These are phyloP conservation scores for Fusarium austroafricanum DNA, from an alignment of 2,329 filamentous ascomycete species.

Conservation along the genomic window DNA sequence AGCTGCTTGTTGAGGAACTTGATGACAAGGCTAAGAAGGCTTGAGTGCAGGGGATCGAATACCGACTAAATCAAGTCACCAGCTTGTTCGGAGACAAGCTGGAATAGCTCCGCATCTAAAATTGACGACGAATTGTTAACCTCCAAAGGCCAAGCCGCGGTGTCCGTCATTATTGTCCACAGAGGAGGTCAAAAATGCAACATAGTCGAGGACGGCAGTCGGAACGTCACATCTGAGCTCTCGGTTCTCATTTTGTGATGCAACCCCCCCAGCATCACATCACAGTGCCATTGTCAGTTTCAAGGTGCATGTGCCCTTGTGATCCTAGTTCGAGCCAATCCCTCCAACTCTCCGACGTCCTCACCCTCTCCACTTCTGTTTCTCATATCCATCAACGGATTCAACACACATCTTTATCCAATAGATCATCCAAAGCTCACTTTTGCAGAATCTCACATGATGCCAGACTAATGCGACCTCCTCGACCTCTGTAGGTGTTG, in stretches of 20 bases:
- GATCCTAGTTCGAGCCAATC: conserved; percentile 38
- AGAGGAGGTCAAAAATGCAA: conserved; percentile 10
- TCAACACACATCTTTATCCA: conserved; percentile 32
- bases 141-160: conserved; percentile 21
- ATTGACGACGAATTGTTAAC: conserved; percentile 17
- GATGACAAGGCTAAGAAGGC: conserved; percentile 19
- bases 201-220: conserved; percentile 36
- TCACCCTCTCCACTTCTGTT: background rate
- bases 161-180: conserved; percentile 26
- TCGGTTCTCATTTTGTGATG: conserved; percentile 38
- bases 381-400: conserved; percentile 31
- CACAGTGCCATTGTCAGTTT: conserved; percentile 36
- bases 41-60: conserved; percentile 28
- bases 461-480: conserved; percentile 44
- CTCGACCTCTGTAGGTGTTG: conserved; percentile 38
- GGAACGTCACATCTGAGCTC: conserved; percentile 37
- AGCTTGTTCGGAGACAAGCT: conserved; percentile 17
- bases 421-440: conserved; percentile 26
- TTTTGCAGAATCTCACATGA: conserved; percentile 46
- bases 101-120: conserved; percentile 14
- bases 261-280: conserved; percentile 36
- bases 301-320: conserved; percentile 6
- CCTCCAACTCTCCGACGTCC: conserved; percentile 8
- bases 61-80: conserved; percentile 18
- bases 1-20: conserved; percentile 30